These are phyloP conservation scores for Hygrophoropsis aurantiaca DNA, from an alignment of 768 basidiomycete species.

Conservation along the genomic window DNA sequence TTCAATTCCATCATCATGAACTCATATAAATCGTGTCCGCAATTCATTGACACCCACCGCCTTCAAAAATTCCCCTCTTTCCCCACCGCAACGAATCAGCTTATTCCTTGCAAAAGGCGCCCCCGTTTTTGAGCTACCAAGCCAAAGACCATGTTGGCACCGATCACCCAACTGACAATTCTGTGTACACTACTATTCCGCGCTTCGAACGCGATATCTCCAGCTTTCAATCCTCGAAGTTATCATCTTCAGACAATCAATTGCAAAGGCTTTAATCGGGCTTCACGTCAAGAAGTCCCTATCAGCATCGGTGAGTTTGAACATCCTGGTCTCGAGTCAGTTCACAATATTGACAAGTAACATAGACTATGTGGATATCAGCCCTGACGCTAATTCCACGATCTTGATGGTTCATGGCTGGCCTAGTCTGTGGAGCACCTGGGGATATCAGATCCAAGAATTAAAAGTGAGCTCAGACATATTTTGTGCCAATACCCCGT, in stretches of 20 bases:
- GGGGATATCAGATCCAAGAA: constrained; percentile 69
- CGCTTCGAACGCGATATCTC: background rate
- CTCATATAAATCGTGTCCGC: too few species aligned
- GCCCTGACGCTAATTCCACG: constrained; percentile 48
- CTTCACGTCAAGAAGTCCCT: constrained; percentile 29
- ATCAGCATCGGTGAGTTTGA: constrained; percentile 48
- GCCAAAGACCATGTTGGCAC: too few species aligned
- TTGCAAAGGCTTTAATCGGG: constrained; percentile 45
- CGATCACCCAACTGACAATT: background rate
- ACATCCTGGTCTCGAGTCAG: background rate
- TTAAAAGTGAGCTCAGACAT: constrained; percentile 45
- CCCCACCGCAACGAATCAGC: too few species aligned
- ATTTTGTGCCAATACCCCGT: background rate
- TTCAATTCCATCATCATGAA: too few species aligned
- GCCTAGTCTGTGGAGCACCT: constrained; percentile 76
- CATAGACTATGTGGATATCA: constrained; percentile 65
- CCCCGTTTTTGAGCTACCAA: too few species aligned
- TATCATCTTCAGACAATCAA: constrained; percentile 33
- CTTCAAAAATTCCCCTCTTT: too few species aligned
- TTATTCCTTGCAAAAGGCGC: too few species aligned
- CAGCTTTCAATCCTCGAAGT: constrained; percentile 36
- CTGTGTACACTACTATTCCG: background rate
- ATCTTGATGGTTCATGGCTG: constrained; percentile 77
- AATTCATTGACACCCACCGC: too few species aligned
- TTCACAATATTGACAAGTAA: background rate